Conservation (phyloP, 2,329 filamentous ascomycete species). For the Periglandula ipomoeae region DNA sequence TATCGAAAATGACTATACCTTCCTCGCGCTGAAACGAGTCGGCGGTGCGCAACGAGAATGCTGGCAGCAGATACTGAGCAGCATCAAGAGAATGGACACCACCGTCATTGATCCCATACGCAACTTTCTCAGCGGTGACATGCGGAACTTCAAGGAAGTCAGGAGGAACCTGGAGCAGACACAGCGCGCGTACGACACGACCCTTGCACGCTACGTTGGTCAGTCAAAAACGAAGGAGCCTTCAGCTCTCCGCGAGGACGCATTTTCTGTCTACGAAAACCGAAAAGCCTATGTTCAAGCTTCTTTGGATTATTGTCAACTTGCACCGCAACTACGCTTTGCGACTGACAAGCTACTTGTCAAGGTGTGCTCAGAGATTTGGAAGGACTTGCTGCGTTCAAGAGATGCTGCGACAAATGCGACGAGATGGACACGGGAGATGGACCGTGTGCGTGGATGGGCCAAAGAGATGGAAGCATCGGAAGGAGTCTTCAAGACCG, state of each 20-base stretch:
- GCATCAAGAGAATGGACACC: constrained; percentile 68
- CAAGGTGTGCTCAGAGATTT: constrained; percentile 74
- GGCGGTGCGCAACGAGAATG: constrained; percentile 81
- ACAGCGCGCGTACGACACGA: constrained; percentile 77
- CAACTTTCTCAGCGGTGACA: constrained; percentile 66
- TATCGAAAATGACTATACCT: constrained; percentile 90
- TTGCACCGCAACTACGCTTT: constrained; percentile 76
- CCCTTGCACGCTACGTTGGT: constrained; percentile 69
- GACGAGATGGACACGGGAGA: constrained; percentile 62
- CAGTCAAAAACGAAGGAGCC: constrained; percentile 93
- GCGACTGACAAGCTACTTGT: constrained; percentile 82
- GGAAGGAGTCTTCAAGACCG: constrained; percentile 74
- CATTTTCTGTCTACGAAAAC: constrained; percentile 89
- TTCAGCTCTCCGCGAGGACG: constrained; percentile 84
- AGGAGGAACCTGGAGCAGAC: constrained; percentile 66
- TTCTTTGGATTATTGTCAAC: constrained; percentile 85
- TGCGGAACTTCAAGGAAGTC: constrained; percentile 79
- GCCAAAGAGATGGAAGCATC: constrained; percentile 85
- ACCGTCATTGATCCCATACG: constrained; percentile 75
- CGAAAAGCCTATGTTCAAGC: constrained; percentile 84
- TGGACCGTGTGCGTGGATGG: constrained; percentile 90
- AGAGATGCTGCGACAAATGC: constrained; percentile 58
- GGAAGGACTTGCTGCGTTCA: constrained; percentile 71
- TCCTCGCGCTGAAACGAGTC: constrained; percentile 75
- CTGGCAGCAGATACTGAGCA: constrained; percentile 67